Percentiles rank a stretch among this genome's conserved stretches.
Conservation (phyloP, 495 filamentous ascomycete species). For the Aspergillus incahuasiensis region DNA sequence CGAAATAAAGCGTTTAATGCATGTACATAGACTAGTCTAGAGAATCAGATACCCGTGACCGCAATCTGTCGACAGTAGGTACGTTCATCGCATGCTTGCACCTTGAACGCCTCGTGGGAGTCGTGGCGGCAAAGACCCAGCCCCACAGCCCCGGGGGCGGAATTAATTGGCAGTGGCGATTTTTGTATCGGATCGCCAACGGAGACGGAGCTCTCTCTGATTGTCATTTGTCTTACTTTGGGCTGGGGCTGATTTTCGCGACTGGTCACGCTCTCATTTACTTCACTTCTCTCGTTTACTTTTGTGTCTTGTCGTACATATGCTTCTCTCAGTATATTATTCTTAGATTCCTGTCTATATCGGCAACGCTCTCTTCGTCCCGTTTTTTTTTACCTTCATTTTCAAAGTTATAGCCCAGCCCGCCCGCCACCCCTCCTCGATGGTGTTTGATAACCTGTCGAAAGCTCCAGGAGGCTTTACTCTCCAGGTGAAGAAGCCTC, state of each 20-base stretch:
- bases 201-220: background rate
- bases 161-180: constrained; percentile 3
- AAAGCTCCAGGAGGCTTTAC: constrained; percentile 46
- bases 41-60: constrained; percentile 5
- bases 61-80: background rate
- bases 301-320: constrained; percentile 6
- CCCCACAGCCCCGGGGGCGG: constrained; percentile 4
- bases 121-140: background rate
- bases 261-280: constrained; percentile 9
- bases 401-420: background rate
- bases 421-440: constrained; percentile 16
- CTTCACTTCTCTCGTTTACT: constrained; percentile 3
- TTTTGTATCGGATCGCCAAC: constrained; percentile 4
- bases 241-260: background rate
- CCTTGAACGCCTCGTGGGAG: background rate
- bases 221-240: background rate
- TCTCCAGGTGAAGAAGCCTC: constrained; percentile 45
- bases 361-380: constrained; percentile 9
- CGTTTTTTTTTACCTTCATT: background rate
- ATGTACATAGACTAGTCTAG: background rate
- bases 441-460: constrained; percentile 55
- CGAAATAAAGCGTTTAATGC: constrained; percentile 22
- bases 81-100: too few relatives aligned
- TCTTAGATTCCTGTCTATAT: background rate
- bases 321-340: constrained; percentile 6